Percentiles rank a stretch among this genome's conserved stretches.
Evolutionary conservation across 2,329 filamentous ascomycete species (phyloP).

Genomic region (Fusarium compactum): DNA sequence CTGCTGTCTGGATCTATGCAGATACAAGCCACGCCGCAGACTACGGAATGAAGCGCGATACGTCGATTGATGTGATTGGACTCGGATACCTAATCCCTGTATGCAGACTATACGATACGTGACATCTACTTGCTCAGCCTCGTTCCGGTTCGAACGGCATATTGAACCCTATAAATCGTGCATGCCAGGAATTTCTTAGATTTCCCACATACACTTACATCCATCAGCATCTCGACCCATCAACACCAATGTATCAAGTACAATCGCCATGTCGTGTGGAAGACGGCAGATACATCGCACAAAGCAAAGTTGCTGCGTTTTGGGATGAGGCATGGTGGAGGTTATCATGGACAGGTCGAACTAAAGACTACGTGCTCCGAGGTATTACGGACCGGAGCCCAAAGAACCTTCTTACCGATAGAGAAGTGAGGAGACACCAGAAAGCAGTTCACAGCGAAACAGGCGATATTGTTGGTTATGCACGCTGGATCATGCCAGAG

Average conservation of each 20-base stretch:
- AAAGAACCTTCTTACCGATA: conserved; percentile 29
- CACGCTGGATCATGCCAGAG: conserved; percentile 30
- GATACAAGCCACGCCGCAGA: neutral
- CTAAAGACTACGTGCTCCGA: conserved; percentile 27
- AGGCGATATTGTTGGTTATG: conserved; percentile 43
- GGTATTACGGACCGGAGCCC: conserved; percentile 26
- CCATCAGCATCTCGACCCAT: neutral
- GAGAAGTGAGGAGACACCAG: conserved; percentile 37
- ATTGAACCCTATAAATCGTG: neutral
- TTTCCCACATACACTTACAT: neutral
- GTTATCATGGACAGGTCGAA: conserved; percentile 21
- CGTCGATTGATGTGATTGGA: neutral
- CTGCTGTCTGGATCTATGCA: neutral
- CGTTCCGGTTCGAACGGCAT: neutral
- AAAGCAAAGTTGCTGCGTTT: conserved; percentile 38
- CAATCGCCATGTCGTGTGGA: conserved; percentile 16
- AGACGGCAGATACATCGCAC: conserved; percentile 23
- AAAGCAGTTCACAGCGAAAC: conserved; percentile 34
- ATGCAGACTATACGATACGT: neutral
- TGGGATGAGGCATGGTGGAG: conserved; percentile 41
- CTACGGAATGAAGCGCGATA: neutral
- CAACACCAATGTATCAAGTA: conserved; percentile 12
- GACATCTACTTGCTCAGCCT: neutral
- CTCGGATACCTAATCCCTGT: neutral
- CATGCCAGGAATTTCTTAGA: neutral